Base-by-base conservation (phyloP, 169 alveolate species). In the Babesia microti region DNA sequence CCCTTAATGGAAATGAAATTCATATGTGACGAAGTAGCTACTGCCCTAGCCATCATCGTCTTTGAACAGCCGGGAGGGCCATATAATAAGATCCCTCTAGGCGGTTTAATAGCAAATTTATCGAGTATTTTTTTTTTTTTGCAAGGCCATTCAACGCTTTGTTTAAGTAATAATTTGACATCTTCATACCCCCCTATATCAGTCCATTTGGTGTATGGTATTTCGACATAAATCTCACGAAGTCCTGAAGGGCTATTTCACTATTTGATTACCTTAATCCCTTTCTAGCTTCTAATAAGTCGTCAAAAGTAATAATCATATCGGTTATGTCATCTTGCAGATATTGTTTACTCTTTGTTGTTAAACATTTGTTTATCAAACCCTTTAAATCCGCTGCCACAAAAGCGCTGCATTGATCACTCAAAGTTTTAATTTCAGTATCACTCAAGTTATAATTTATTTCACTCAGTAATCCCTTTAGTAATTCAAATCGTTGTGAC, bases 31-130 rank as follows among this genome's bases (percentile, higher is more conserved):
- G 95, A 98, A 17, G 99, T 94, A 9, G 99, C 99, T 24, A 95
- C 87, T 9, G 99, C 99, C 68, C 94, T 95, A 11, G 99, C 99
- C 80, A 95, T 84, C 81, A 97, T 49, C 6, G 99, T 97, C 78
- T 97, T 97, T 28, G 95, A 80, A 68, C 99, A 94, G 12, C 99
- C 99, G 1, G 99, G 99, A 9, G 99, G 99, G 1, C 99, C 99
- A 72, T 97, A 93, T 35, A 97, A 80, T 48, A 97, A 81, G 36
- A 96, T 81, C 4, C 99, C 99, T 33, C 88, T 76, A 27, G 98
- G 98, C 3, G 98, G 93, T 19, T 72, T 72, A 17, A 94, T 61
- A 17, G 86, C 88, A 49, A 93, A 60, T 37, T 75, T 61, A 50
- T 74, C 82, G 59, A 88, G 90, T 19, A 87, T 81, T 35, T 81